Base-by-base conservation (phyloP, 352 stramenopile species). In the Pythium aquatile region DNA sequence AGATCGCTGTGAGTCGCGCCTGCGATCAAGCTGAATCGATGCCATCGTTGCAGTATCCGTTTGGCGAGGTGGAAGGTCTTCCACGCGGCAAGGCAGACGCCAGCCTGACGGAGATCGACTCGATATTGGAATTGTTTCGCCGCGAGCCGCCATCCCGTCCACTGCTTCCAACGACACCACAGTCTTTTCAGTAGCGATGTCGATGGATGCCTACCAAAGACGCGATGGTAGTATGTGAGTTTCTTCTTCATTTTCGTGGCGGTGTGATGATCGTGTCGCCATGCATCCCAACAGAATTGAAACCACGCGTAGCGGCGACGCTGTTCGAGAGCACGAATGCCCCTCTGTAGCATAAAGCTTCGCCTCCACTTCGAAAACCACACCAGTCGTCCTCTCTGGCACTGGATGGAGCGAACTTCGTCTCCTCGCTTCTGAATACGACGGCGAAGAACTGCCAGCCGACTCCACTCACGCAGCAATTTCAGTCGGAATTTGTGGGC, bases 91-190 rank as follows among this genome's bases (percentile, higher is more conserved):
- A 63, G 51, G 48, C 65, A 67, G 1, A n/a, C 8, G 0, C 28
- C n/a, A 0, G 56, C 52, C 8, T 32, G 16, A 14, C 52, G 57
- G 3, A 51, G 33, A 5, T 67, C 63, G 10, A 55, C 56, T 0
- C 53, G 68, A 49, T 14, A 69, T 8, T 46, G 35, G 3, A 72
- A 17, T 8, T 54, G 47, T 26, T 63, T 74, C 1, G 58, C 32
- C 5, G 39, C 30, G 40, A 58, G 5, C 14, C 65, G 20, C 7
- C 39, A 29, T 6, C 37, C 9, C 37, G 58, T 58, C 29, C 29
- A 64, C 1, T 26, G 9, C 5, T 65, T 70, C 81, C 81, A 90
- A 8, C 55, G 55, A 10, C 5, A 0, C 75, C 76, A 88, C 6
- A 40, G 3, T 60, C 72, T 59, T 0, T 24, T 52, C 1, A 83